Evolutionary conservation across 2,329 filamentous ascomycete species (phyloP), one percentile per base, ranked within the genome.

Genomic region (Simplicillium aogashimaense): DNA sequence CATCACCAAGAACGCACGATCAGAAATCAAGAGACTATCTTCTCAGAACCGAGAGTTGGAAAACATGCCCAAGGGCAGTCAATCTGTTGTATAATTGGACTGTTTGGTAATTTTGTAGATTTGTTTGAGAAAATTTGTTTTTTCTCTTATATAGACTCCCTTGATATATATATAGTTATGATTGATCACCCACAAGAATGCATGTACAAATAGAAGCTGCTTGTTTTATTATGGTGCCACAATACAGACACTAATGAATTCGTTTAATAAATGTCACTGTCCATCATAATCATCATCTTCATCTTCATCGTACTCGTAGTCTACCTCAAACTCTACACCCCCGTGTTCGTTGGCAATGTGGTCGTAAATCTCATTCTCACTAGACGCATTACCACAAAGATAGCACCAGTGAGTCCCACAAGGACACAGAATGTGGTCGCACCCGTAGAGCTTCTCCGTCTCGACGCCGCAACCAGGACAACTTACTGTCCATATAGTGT

Each of bases 341-440:
- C 54, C 55, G 44, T 66, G 62, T 15, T 41, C 53, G 10, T 32
- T 15, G 4, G 36, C 38, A 47, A 69, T 60, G 42, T 69, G 65
- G 1, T 28, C 10, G 43, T 67, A 69, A 17, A 69, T 63, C 3
- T 44, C 36, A 0, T 35, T 30, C 3, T 38, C 36, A 3, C 44
- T 43, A 11, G 52, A 54, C 13, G 46, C 44, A 43, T 53, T 43
- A 0, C 63, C 60, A 45, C 60, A 68, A 10, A 53, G 50, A 53
- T 57, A 67, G 41, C 63, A 67, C 64, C 64, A 67, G 42, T 66
- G 56, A 13, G 45, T 48, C 2, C 51, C 48, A 29, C 58, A 63
- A 8, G 57, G 47, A 44, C 61, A 66, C 6, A 38, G 46, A 3
- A 67, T 66, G 43, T 68, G 64, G 16, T 58, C 58, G 35, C 63